Evolutionary conservation across 1,284 basidiomycete species (phyloP), one percentile per base, ranked within the genome.

Genomic region (Heterobasidion irregulare): DNA sequence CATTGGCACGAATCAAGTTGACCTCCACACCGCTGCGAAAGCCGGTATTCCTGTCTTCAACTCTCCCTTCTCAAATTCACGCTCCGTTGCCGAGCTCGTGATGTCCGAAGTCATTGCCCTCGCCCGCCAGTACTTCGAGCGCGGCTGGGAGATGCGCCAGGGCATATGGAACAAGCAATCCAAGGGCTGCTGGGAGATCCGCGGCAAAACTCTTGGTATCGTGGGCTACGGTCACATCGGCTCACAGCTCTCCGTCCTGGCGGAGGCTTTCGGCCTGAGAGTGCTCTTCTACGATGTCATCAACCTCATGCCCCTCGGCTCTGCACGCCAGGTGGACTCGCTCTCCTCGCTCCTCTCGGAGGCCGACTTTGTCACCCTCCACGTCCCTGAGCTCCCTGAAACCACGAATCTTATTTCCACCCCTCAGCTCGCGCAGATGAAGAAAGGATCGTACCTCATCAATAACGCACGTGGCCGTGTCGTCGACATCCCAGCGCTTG

Each of bases 121-220:
- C 59, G 97, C 97, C 12, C 89, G 97, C 45, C 97, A 99, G 70
- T 82, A 98, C 61, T 84, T 89, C 63, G 92, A 99, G 72, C 89
- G 97, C 56, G 76, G 87, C 15, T 82, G 78, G 63, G 97, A 99
- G 75, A 83, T 99, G 77, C 85, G 86, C 56, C 76, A 83, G 26
- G 96, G 96, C 50, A 75, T 89, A 62, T 99, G 97, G 97, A 99
- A 99, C 82, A 99, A 99, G 76, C 89, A 98, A 65, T 97, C 94
- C 64, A 98, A 97, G 71, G 86, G 87, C 60, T 99, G 97, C 75
- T 99, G 93, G 92, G 97, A 99, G 73, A 76, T 99, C 60, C 87
- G 97, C 55, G 96, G 96, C 64, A 99, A 99, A 79, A 96, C 94
- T 1, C 82, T 99, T 50, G 97, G 97, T 58, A 99, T 99, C 63